Percentiles rank a stretch among this genome's conserved stretches.
Evolutionary conservation across 1,284 basidiomycete species (phyloP).

Genomic region (Melampsora larici-populina): DNA sequence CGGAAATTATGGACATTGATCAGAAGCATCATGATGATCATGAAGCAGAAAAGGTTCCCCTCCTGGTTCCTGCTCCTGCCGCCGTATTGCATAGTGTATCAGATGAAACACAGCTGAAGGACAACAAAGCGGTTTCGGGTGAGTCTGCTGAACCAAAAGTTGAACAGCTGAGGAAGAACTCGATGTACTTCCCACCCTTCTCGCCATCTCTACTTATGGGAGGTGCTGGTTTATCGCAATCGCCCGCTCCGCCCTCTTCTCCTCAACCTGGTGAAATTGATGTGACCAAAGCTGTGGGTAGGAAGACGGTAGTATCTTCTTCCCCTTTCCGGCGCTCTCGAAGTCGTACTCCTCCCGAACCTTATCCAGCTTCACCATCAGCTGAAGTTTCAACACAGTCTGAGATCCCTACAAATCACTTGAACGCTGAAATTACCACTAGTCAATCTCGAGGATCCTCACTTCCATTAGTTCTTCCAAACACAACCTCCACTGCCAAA

Average conservation of each 20-base stretch:
- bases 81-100: neutral
- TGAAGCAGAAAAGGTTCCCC: neutral
- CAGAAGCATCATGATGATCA: neutral
- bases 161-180: neutral
- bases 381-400: neutral
- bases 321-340: constrained; percentile 10
- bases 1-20: neutral
- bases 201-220: constrained; percentile 40
- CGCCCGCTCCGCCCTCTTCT: constrained; percentile 9
- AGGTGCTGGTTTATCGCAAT: neutral
- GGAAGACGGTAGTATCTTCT: neutral
- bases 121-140: neutral
- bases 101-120: neutral
- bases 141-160: neutral
- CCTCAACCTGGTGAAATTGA: constrained; percentile 2
- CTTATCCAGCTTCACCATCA: constrained; percentile 8
- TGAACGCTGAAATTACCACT: neutral
- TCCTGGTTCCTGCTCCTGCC: neutral
- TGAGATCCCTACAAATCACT: neutral
- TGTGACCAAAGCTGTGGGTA: neutral
- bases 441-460: neutral
- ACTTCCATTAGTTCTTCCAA: neutral
- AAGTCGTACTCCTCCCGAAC: constrained; percentile 18
- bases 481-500: neutral
- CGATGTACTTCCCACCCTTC: constrained; percentile 40